phyloP scores from a whole-genome alignment of 116 monocot species.

The Dioscorea cayenensis region DNA sequence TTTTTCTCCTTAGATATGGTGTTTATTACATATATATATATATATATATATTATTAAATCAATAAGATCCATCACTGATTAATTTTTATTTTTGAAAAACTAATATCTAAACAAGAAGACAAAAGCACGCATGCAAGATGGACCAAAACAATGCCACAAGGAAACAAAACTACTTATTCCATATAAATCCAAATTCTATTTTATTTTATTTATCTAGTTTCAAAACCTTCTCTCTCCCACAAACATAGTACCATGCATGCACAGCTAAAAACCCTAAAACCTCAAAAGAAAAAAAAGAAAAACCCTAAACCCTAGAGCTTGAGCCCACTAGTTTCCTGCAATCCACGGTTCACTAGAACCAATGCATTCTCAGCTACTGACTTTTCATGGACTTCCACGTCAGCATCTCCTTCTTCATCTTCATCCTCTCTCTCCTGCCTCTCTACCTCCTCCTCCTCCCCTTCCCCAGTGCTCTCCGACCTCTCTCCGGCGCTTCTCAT shows the following conservation, averaged over 20 bases:
- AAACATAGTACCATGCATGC: neutral
- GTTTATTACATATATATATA: too few relatives aligned
- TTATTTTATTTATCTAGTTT: too few relatives aligned
- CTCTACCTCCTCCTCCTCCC: slow-evolving; percentile 16
- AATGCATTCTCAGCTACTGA: slow-evolving; percentile 17
- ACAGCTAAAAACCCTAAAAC: slow-evolving; percentile 12
- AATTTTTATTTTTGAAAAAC: too few relatives aligned
- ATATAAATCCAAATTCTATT: too few relatives aligned
- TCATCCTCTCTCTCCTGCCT: slow-evolving; percentile 17
- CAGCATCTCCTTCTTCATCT: slow-evolving; percentile 14
- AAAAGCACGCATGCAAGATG: too few relatives aligned
- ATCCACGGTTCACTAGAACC: slow-evolving; percentile 5
- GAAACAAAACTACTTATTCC: too few relatives aligned
- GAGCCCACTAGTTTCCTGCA: slow-evolving; percentile 14
- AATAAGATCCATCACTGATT: too few relatives aligned
- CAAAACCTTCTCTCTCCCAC: neutral
- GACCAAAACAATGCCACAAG: too few relatives aligned
- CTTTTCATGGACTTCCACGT: slow-evolving; percentile 7
- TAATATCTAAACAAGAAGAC: too few relatives aligned
- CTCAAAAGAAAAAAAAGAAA: neutral
- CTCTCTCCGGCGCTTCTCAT: slow-evolving; percentile 32
- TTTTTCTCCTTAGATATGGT: too few relatives aligned
- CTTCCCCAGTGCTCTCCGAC: slow-evolving; percentile 61
- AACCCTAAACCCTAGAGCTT: slow-evolving; percentile 25
- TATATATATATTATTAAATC: too few relatives aligned